Conservation (phyloP, 2,329 filamentous ascomycete species). For the Tolypocladium tropicale region DNA sequence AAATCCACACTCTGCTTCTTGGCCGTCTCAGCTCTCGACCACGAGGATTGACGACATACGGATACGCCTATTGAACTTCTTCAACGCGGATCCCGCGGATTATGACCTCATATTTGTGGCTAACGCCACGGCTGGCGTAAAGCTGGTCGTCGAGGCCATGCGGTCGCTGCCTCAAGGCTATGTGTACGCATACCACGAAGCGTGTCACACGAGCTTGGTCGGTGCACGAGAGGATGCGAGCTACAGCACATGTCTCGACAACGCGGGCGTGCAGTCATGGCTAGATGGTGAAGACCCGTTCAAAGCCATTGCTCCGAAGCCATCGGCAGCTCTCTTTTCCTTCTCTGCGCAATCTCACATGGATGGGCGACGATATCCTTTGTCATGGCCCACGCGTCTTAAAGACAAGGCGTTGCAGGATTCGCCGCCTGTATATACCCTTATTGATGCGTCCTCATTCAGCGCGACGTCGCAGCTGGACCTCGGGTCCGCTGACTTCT, state of each 20-base stretch:
- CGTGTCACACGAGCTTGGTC: slow-evolving; percentile 79
- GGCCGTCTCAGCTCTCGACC: slow-evolving; percentile 68
- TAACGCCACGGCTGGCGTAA: slow-evolving; percentile 86
- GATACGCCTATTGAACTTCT: slow-evolving; percentile 60
- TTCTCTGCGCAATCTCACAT: slow-evolving; percentile 92
- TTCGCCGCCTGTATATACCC: slow-evolving; percentile 41
- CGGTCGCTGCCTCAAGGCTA: slow-evolving; percentile 61
- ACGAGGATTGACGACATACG: slow-evolving; percentile 67
- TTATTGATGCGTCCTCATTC: slow-evolving; percentile 77
- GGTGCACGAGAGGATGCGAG: slow-evolving; percentile 66
- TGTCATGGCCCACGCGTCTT: slow-evolving; percentile 52
- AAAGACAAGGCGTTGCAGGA: slow-evolving; percentile 17
- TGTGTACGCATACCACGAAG: slow-evolving; percentile 71
- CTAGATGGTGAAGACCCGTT: slow-evolving; percentile 31
- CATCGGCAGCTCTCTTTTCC: slow-evolving; percentile 48
- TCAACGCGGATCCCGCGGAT: slow-evolving; percentile 68
- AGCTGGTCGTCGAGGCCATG: slow-evolving; percentile 72
- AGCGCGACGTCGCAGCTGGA: slow-evolving; percentile 70
- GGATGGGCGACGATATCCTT: slow-evolving; percentile 67
- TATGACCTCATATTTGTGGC: slow-evolving; percentile 88
- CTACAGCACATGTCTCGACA: slow-evolving; percentile 55
- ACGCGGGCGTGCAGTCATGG: slow-evolving; percentile 57
- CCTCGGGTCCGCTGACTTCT: slow-evolving; percentile 46
- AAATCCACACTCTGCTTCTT: slow-evolving; percentile 83
- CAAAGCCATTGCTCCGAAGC: slow-evolving; percentile 8